A percentile compares a stretch with the other conserved stretches of the same genome.
Conservation (phyloP, 176 grass and related monocot genomes). For the Melocanna baccifera region DNA sequence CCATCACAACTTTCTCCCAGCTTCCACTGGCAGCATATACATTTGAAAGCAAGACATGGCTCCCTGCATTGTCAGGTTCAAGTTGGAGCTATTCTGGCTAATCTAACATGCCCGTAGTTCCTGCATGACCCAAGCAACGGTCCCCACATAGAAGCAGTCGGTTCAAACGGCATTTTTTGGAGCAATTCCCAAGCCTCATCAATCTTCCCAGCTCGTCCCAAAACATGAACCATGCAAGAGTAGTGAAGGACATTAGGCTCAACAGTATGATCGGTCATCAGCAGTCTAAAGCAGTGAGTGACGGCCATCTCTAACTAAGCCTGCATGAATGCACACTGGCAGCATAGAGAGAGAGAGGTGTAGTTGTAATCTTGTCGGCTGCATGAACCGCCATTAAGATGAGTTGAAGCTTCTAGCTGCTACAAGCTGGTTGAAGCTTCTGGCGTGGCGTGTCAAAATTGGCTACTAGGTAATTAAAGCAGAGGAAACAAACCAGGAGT, state of each 20-base stretch:
- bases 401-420: too few relatives aligned
- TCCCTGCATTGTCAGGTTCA: constrained; percentile 29
- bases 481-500: too few relatives aligned
- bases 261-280: constrained; percentile 35
- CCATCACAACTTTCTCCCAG: constrained; percentile 19
- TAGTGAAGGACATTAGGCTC: constrained; percentile 44
- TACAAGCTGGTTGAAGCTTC: too few relatives aligned
- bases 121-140: constrained; percentile 33
- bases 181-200: constrained; percentile 49
- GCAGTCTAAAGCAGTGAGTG: constrained; percentile 27
- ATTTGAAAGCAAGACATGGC: constrained; percentile 42
- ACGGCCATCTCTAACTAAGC: constrained; percentile 42
- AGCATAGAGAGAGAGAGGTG: constrained; percentile 26
- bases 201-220: constrained; percentile 36
- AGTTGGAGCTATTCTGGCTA: constrained; percentile 19
- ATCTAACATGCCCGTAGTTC: constrained; percentile 14
- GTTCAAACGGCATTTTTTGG: constrained; percentile 26
- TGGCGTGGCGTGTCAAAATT: too few relatives aligned
- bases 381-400: too few relatives aligned
- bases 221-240: constrained; percentile 57
- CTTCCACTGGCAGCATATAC: constrained; percentile 30
- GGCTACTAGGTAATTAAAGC: too few relatives aligned
- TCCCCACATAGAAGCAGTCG: constrained; percentile 35
- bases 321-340: constrained; percentile 44
- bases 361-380: too few relatives aligned